phyloP scores from a whole-genome alignment of 768 basidiomycete genomes.

The Cantharellus cinnabarinus region DNA sequence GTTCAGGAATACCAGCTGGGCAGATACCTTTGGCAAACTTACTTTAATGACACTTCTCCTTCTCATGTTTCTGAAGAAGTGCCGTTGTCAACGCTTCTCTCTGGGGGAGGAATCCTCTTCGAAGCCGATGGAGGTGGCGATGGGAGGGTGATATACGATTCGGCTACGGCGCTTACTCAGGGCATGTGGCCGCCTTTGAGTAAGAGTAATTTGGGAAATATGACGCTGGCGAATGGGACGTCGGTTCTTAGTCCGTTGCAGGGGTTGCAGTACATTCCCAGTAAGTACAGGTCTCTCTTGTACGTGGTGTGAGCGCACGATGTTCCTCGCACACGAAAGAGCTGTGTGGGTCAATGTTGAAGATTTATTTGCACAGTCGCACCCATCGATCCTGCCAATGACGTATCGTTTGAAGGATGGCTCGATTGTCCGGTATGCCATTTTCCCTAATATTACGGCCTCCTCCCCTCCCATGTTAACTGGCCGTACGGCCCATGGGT shows the following conservation, averaged over 20 bases:
- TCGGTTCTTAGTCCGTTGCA: slow-evolving; percentile 34
- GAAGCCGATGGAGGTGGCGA: slow-evolving; percentile 54
- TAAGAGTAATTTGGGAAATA: slow-evolving; percentile 20
- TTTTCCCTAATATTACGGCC: background rate
- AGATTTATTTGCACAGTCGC: slow-evolving; percentile 23
- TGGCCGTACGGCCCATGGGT: too few species aligned
- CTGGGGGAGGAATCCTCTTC: slow-evolving; percentile 50
- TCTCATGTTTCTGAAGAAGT: slow-evolving; percentile 27
- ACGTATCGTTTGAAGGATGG: slow-evolving; percentile 49
- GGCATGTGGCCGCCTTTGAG: slow-evolving; percentile 39
- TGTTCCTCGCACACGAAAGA: background rate
- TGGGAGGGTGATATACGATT: slow-evolving; percentile 43
- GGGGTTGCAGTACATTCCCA: slow-evolving; percentile 73
- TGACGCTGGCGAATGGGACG: slow-evolving; percentile 46
- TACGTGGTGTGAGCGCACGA: background rate
- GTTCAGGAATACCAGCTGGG: slow-evolving; percentile 40
- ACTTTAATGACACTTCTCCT: slow-evolving; percentile 33
- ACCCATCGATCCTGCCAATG: slow-evolving; percentile 38
- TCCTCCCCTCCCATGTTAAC: too few species aligned
- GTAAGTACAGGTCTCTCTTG: slow-evolving; percentile 16
- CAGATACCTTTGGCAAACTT: slow-evolving; percentile 27
- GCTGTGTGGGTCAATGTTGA: too few species aligned
- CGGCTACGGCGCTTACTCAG: slow-evolving; percentile 45
- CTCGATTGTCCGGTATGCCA: slow-evolving; percentile 31
- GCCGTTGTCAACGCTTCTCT: slow-evolving; percentile 17